Evolutionary conservation across 139 green algal species (phyloP).

Genomic region (Desmodesmus armatus): DNA sequence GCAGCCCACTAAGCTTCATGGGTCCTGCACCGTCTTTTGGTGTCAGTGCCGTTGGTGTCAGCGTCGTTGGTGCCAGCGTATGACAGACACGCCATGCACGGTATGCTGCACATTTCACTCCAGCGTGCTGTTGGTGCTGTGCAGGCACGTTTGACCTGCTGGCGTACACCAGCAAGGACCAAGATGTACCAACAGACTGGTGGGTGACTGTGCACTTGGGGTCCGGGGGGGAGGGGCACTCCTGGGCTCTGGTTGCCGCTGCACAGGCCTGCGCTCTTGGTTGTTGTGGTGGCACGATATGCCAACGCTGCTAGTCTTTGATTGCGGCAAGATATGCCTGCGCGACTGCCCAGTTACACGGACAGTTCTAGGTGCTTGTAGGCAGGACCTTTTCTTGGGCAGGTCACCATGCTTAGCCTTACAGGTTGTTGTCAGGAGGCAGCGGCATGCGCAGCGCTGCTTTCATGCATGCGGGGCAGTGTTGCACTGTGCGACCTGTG

Average conservation of each 20-base stretch:
- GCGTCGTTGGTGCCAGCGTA: too few relatives aligned
- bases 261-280: too few relatives aligned
- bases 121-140: neutral
- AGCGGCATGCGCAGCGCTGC: neutral
- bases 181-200: slow-evolving; percentile 86
- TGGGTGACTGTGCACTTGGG: slow-evolving; percentile 40
- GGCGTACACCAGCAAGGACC: slow-evolving; percentile 87
- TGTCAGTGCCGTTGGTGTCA: too few relatives aligned
- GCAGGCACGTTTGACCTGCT: slow-evolving; percentile 95
- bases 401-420: neutral
- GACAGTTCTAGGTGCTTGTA: neutral
- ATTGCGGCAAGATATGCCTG: neutral
- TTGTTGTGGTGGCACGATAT: neutral
- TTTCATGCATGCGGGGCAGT: too few relatives aligned
- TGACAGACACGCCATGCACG: too few relatives aligned
- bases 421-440: neutral
- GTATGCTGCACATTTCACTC: too few relatives aligned
- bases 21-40: too few relatives aligned
- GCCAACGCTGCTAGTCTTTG: neutral
- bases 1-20: too few relatives aligned
- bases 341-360: neutral
- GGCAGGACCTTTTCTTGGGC: neutral
- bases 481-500: too few relatives aligned
- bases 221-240: too few relatives aligned
- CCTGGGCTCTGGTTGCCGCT: too few relatives aligned